Evolutionary conservation across 83 land plant species (phyloP).

Genomic region (Thuja plicata): DNA sequence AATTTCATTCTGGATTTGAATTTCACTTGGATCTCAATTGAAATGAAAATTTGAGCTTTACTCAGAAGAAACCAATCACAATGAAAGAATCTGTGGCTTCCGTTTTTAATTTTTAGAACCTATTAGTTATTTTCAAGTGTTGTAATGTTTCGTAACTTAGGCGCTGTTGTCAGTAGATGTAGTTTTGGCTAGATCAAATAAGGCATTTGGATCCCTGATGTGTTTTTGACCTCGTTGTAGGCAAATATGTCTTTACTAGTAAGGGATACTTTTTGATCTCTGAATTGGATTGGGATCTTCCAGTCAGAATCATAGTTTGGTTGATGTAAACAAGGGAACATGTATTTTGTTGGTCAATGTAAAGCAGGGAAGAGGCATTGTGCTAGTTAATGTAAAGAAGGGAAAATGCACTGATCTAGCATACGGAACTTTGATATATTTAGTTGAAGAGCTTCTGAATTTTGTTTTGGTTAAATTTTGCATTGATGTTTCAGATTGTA

Average conservation of each 20-base stretch:
- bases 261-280: background rate
- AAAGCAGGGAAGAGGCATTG: background rate
- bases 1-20: background rate
- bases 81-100: background rate
- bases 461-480: too few species aligned
- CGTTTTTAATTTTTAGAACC: background rate
- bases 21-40: background rate
- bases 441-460: too few species aligned
- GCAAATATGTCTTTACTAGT: background rate
- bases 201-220: background rate
- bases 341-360: background rate
- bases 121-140: background rate
- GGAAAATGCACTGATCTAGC: too few species aligned
- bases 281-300: background rate
- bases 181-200: background rate
- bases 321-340: background rate
- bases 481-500: too few species aligned
- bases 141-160: background rate
- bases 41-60: background rate
- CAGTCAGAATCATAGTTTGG: background rate
- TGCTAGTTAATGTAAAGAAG: too few species aligned
- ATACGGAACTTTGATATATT: too few species aligned
- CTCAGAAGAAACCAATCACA: background rate
- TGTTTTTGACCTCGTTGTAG: background rate
- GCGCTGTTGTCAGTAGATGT: background rate